Evolutionary conservation across 805 yeast genomes (phyloP).

Genomic region (Zygoascus biomembranicola): DNA sequence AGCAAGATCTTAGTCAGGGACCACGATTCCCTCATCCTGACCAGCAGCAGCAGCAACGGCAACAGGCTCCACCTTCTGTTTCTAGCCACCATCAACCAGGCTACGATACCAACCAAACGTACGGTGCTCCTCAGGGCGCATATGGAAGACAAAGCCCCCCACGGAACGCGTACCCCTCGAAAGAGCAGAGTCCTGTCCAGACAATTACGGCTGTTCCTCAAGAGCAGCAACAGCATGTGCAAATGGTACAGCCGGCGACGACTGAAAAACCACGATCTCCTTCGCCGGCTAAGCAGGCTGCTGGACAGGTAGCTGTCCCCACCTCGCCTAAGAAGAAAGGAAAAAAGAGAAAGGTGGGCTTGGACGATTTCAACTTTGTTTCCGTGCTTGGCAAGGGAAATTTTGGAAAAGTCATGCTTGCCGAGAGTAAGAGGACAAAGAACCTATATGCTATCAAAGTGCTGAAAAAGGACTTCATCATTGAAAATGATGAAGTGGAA

Average conservation of each 20-base stretch:
- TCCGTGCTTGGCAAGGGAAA: slow-evolving; percentile 98
- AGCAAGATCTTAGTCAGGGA: slow-evolving; percentile 4
- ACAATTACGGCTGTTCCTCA: not conserved
- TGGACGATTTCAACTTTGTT: slow-evolving; percentile 88
- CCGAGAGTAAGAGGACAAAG: slow-evolving; percentile 78
- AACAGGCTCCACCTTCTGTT: not conserved
- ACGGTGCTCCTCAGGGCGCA: slow-evolving; percentile 4
- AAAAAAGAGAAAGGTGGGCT: slow-evolving; percentile 44
- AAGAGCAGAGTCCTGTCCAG: not conserved
- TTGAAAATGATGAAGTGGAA: slow-evolving; percentile 93
- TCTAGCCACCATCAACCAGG: not conserved
- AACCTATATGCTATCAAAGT: slow-evolving; percentile 92
- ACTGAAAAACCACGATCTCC: not conserved
- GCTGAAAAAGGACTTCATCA: slow-evolving; percentile 88
- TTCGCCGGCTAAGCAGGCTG: not conserved
- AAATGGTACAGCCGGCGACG: not conserved
- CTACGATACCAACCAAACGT: not conserved
- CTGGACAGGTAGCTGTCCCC: not conserved
- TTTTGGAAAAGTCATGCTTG: slow-evolving; percentile 96
- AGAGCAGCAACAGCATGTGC: not conserved
- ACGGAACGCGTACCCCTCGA: not conserved
- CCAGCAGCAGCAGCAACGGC: slow-evolving; percentile 5
- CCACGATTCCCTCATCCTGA: slow-evolving; percentile 8
- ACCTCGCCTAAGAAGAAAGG: slow-evolving; percentile 2
- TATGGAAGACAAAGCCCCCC: not conserved